Evolutionary conservation across 352 stramenopile genomes (phyloP), one percentile per base, ranked within the genome.

Genomic region (Globisporangium megalacanthum): DNA sequence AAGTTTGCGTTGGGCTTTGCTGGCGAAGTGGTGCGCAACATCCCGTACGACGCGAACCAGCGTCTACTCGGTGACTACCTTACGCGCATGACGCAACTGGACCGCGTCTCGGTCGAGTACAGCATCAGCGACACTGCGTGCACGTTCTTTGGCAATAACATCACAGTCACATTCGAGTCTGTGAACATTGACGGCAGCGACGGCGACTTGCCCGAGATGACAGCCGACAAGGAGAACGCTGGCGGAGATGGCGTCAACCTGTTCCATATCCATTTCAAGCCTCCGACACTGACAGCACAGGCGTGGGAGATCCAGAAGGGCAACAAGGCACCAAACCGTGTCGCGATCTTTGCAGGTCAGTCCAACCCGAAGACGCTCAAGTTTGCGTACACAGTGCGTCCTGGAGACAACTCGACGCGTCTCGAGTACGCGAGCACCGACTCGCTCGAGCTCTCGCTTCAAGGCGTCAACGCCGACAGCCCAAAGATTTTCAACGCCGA

Each of bases 61-160:
- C 75, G 73, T 51, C 57, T 72, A 33, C 70, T 93, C 11, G 66
- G 57, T 0, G 63, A 63, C 3, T 90, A 77, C 29, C 31, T 93
- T 11, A 65, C 64, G 37, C 73, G 77, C 29, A 88, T 93, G 70
- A 88, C 78, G 45, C 61, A 72, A 37, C 77, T 93, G 56, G 58
- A 88, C 60, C 56, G 68, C 25, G 76, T 93, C 13, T 58, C 62
- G 1, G 65, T 93, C 35, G 61, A 72, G 19, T 92, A 87, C 60
- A 79, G 65, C 31, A 84, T 88, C 36, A 65, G 76, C 14, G 82
- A 76, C 59, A 56, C 64, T 0, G 77, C 79, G 39, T 90, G 82
- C 54, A 87, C 79, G n/a, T 92, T 79, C 52, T 83, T 87, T 45
- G 82, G 82, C 29, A 92, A 89, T 60, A 89, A 88, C 58, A 89